These are phyloP conservation scores for Trichophyton rubrum DNA, from an alignment of 2,329 filamentous ascomycete genomes.

Conservation along the genomic window DNA sequence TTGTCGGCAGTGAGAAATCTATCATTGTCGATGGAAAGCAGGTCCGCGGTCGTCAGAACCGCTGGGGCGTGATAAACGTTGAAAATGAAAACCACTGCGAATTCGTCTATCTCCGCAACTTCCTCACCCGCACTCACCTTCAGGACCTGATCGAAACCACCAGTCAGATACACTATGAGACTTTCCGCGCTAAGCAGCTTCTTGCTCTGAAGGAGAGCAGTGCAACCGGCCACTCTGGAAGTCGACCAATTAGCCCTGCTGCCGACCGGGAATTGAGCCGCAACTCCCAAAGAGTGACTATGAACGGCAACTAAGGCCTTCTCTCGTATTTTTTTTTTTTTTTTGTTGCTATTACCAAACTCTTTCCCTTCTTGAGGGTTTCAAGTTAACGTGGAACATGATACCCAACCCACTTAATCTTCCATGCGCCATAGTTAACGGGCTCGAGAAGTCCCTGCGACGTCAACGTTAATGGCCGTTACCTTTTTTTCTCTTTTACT, in stretches of 20 bases:
- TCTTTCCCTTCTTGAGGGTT: neutral
- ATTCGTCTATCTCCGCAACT: conserved; percentile 96
- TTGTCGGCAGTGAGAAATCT: conserved; percentile 94
- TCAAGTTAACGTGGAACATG: conserved; percentile 3
- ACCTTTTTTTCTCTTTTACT: neutral
- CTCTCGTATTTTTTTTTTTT: too few species aligned
- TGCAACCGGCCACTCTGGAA: conserved; percentile 58
- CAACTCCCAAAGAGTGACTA: conserved; percentile 91
- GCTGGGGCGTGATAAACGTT: conserved; percentile 98
- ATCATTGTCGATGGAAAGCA: conserved; percentile 97
- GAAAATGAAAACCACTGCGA: conserved; percentile 99
- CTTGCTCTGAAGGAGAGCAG: conserved; percentile 97
- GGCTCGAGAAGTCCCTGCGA: neutral
- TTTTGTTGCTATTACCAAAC: conserved; percentile 1
- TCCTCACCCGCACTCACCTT: conserved; percentile 93
- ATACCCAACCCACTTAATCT: conserved; percentile 3
- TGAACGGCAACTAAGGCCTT: conserved; percentile 81
- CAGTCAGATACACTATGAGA: conserved; percentile 99
- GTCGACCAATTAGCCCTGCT: conserved; percentile 86
- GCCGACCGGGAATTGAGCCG: conserved; percentile 94
- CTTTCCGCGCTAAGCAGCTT: conserved; percentile 98
- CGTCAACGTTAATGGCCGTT: neutral
- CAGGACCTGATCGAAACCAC: conserved; percentile 99
- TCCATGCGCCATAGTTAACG: neutral
- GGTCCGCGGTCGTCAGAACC: conserved; percentile 94